These are phyloP conservation scores for Crithidia sp. DNA, from an alignment of 208 protist species.

Conservation along the genomic window DNA sequence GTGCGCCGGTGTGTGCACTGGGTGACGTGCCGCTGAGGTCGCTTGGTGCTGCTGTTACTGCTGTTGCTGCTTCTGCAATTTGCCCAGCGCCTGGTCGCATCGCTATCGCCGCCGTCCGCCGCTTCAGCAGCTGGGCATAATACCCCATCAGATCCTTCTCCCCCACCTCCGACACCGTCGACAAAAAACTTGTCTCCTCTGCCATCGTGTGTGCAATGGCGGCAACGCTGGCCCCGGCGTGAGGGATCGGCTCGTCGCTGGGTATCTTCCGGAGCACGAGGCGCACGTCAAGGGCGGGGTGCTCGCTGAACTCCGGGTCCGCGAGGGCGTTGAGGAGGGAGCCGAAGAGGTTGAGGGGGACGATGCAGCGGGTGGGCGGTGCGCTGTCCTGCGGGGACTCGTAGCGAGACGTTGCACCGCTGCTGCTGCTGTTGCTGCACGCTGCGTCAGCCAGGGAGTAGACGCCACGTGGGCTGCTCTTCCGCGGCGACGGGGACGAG, in stretches of 20 bases:
- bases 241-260: conserved; percentile 51
- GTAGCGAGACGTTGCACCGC: not conserved
- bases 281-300: conserved; percentile 52
- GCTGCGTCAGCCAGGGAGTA: not conserved
- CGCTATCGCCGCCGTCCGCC: conserved; percentile 40
- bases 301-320: conserved; percentile 50
- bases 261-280: conserved; percentile 57
- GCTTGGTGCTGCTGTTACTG: not conserved
- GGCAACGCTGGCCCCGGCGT: conserved; percentile 51
- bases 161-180: conserved; percentile 49
- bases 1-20: not conserved
- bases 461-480: not conserved
- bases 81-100: conserved; percentile 24
- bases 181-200: conserved; percentile 45
- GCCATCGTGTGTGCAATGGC: conserved; percentile 51
- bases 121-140: conserved; percentile 44
- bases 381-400: not conserved
- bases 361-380: conserved; percentile 39
- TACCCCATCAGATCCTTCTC: conserved; percentile 50
- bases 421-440: not conserved
- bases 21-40: too few relatives aligned
- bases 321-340: conserved; percentile 54
- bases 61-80: not conserved
- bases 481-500: not conserved
- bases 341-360: conserved; percentile 66